Percentiles rank a stretch among this genome's conserved stretches.
Evolutionary conservation across 495 filamentous ascomycete genomes (phyloP).

Genomic region (Oidiodendron maius): DNA sequence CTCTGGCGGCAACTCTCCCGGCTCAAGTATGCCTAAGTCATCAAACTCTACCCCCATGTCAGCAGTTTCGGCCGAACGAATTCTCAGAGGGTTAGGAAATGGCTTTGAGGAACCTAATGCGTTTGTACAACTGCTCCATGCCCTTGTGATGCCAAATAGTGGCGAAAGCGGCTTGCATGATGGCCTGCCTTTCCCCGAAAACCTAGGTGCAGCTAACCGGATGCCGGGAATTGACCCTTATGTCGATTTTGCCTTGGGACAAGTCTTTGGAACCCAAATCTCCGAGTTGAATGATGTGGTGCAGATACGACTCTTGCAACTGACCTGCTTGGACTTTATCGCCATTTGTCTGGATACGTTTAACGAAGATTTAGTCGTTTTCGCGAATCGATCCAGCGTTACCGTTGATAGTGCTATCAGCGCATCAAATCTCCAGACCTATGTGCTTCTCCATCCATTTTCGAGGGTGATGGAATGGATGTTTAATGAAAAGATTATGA

Average conservation of each 20-base stretch:
- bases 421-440: constrained; percentile 63
- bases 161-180: constrained; percentile 58
- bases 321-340: constrained; percentile 75
- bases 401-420: constrained; percentile 66
- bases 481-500: constrained; percentile 85
- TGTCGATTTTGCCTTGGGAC: constrained; percentile 79
- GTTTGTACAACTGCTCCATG: constrained; percentile 67
- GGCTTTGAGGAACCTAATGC: constrained; percentile 78
- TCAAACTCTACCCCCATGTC: constrained; percentile 6
- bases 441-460: constrained; percentile 85
- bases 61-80: constrained; percentile 14
- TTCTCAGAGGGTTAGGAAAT: constrained; percentile 43
- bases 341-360: constrained; percentile 70
- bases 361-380: constrained; percentile 83
- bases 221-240: constrained; percentile 88
- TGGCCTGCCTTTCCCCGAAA: constrained; percentile 79
- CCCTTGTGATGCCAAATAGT: constrained; percentile 56
- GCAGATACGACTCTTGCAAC: constrained; percentile 64
- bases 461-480: constrained; percentile 94
- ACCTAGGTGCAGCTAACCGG: constrained; percentile 70
- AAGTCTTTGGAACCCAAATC: constrained; percentile 59
- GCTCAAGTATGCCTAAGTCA: constrained; percentile 17
- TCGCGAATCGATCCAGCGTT: constrained; percentile 69
- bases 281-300: constrained; percentile 51
- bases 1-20: constrained; percentile 41